phyloP scores from a whole-genome alignment of 73 alveolate genomes.

The Loxodes magnus region DNA sequence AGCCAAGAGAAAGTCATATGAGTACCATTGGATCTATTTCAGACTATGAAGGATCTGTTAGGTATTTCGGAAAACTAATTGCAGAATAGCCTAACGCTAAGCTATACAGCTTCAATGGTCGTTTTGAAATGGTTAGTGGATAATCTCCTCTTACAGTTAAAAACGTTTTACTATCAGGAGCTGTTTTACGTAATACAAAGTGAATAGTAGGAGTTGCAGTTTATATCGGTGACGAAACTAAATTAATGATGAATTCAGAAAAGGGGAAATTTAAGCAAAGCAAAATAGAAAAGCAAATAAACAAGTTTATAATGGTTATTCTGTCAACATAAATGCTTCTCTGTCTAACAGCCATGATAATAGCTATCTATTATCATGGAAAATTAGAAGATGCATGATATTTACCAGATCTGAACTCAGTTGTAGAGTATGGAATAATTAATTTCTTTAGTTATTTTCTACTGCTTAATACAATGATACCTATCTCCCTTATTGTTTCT shows the following conservation, averaged over 20 bases:
- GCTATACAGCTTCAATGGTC: constrained; percentile 1
- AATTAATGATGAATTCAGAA: not conserved
- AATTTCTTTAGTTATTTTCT: constrained; percentile 86
- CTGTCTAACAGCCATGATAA: not conserved
- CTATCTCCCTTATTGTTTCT: constrained; percentile 87
- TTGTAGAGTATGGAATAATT: constrained; percentile 41
- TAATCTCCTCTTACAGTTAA: constrained; percentile 35
- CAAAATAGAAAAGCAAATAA: constrained; percentile 1
- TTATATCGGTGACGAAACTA: constrained; percentile 6
- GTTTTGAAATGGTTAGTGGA: not conserved
- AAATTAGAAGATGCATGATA: constrained; percentile 22
- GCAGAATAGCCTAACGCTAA: constrained; percentile 5
- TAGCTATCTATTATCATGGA: not conserved
- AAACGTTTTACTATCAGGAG: constrained; percentile 84
- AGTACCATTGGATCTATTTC: constrained; percentile 7
- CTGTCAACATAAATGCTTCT: not conserved
- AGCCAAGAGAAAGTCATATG: constrained; percentile 47
- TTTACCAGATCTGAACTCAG: not conserved
- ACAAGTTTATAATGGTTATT: not conserved
- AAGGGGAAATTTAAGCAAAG: constrained; percentile 7
- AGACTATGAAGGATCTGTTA: not conserved
- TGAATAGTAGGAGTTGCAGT: constrained; percentile 70
- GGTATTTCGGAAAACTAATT: not conserved
- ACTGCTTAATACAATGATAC: constrained; percentile 89
- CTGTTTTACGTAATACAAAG: constrained; percentile 80